Evolutionary conservation across 2,329 filamentous ascomycete species (phyloP).

Genomic region (Colletotrichum cuscutae): DNA sequence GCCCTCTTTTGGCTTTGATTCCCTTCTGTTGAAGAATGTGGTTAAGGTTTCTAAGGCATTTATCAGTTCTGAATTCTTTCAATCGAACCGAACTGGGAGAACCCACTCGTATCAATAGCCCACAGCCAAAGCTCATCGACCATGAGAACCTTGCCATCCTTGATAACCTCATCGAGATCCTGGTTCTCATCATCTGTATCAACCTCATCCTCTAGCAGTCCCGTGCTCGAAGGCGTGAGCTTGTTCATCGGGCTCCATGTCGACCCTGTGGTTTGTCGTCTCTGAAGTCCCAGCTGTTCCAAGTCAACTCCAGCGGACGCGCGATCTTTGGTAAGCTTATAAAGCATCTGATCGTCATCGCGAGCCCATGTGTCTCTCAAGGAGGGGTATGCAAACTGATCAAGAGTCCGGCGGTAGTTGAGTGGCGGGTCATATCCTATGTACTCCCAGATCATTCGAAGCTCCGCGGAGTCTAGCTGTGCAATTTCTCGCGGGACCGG

Average conservation of each 20-base stretch:
- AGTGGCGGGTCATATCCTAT: conserved; percentile 69
- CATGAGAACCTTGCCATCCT: conserved; percentile 71
- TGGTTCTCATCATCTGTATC: conserved; percentile 46
- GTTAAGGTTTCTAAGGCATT: conserved; percentile 55
- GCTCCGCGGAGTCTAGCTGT: conserved; percentile 64
- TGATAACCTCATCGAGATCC: conserved; percentile 47
- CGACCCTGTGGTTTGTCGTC: conserved; percentile 32
- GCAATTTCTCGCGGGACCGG: conserved; percentile 66
- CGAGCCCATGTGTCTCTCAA: conserved; percentile 68
- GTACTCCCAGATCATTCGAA: conserved; percentile 71
- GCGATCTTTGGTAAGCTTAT: conserved; percentile 69
- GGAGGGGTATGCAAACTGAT: conserved; percentile 72
- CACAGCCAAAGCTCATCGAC: conserved; percentile 74
- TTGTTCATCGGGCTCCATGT: conserved; percentile 19
- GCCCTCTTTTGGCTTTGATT: conserved; percentile 64
- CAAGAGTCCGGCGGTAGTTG: conserved; percentile 70
- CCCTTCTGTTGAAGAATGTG: conserved; percentile 66
- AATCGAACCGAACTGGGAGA: fast-evolving
- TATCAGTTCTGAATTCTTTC: conserved; percentile 13
- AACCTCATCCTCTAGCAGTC: conserved; percentile 27
- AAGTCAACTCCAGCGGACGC: conserved; percentile 32
- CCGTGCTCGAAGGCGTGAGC: conserved; percentile 26
- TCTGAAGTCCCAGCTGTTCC: conserved; percentile 29
- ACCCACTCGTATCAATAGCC: conserved; percentile 64
- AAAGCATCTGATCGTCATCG: conserved; percentile 75